phyloP scores from a whole-genome alignment of 306 rosid genomes.

The Echinosophora koreensis region DNA sequence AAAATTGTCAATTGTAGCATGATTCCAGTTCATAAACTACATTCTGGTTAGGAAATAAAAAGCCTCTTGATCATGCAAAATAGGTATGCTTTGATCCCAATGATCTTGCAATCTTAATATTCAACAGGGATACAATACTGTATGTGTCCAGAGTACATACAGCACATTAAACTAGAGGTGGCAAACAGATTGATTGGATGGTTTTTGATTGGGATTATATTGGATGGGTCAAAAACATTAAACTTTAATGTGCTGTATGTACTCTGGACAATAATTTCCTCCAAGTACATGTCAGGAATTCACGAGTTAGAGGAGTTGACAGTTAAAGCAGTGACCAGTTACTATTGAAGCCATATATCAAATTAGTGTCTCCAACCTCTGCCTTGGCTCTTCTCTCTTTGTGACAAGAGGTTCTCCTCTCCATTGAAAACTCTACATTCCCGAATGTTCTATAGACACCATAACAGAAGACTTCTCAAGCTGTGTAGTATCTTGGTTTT shows the following conservation, averaged over 20 bases:
- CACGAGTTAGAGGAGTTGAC: neutral
- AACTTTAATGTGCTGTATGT: no score
- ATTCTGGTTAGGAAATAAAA: constrained; percentile 11
- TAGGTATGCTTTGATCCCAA: neutral
- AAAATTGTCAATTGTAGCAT: constrained; percentile 17
- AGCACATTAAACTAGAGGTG: no score
- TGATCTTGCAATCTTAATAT: neutral
- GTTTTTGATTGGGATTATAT: no score
- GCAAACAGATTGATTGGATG: no score
- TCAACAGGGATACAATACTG: no score
- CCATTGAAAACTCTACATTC: neutral
- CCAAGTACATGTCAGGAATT: neutral
- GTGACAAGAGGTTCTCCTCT: neutral
- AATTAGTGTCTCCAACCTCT: neutral
- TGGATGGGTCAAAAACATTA: no score
- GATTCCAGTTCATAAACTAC: constrained; percentile 8
- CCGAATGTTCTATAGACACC: neutral
- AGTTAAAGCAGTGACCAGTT: neutral
- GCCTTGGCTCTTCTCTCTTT: neutral
- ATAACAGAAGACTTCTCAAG: neutral
- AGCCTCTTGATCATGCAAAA: constrained; percentile 6
- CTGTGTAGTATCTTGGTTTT: no score
- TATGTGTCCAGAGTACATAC: no score
- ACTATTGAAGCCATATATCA: neutral
- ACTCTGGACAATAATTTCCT: neutral